Base-by-base conservation (phyloP, 371 early-diverging fungal species). In the Parasitella parasitica region DNA sequence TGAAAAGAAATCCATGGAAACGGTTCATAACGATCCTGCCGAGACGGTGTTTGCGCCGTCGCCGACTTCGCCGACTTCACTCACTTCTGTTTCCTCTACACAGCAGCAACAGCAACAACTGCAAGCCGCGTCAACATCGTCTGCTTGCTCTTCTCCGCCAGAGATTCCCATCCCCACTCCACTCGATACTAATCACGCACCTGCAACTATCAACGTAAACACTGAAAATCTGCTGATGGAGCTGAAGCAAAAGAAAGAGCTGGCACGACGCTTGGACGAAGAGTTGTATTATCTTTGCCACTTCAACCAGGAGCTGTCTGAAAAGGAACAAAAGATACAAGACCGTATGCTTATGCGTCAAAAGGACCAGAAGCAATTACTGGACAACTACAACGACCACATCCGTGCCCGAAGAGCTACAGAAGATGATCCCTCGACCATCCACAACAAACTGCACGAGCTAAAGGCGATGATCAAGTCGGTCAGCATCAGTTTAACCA, bases 391-490 rank as follows among this genome's bases (percentile, higher is more conserved):
- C 41, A 71, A 81, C 30, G 83, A 83, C 18, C 83, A 86, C 30
- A 63, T 84, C 22, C 72, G 76, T 39, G 69, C 77, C 8, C 70
- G 84, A 57, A 75, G 85, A 18, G 82, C 86, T 12, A 86, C 86
- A 0, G 67, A 76, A 27, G 86, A 86, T 54, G 83, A 82, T 43
- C 68, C 77, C n/a, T 55, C 57, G 0, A 82, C 75, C 38, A 83
- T 86, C 56, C 69, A 66, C 6, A 68, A 67, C 22, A 80, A 78
- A 38, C 59, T 86, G n/a, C 66, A 66, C 13, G 73, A 76, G 6
- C 76, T 86, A 32, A 83, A 82, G 60, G 62, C 61, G 16, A 66
- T 68, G 49, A 84, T 86, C 41, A 69, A 76, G 7, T 30, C 60
- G 18, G 48, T 86, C 32, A 75, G 80, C 38, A 69, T 72, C 34